Evolutionary conservation across 2,329 filamentous ascomycete species (phyloP), one percentile per base, ranked within the genome.

Genomic region (Falciphora oryzae): DNA sequence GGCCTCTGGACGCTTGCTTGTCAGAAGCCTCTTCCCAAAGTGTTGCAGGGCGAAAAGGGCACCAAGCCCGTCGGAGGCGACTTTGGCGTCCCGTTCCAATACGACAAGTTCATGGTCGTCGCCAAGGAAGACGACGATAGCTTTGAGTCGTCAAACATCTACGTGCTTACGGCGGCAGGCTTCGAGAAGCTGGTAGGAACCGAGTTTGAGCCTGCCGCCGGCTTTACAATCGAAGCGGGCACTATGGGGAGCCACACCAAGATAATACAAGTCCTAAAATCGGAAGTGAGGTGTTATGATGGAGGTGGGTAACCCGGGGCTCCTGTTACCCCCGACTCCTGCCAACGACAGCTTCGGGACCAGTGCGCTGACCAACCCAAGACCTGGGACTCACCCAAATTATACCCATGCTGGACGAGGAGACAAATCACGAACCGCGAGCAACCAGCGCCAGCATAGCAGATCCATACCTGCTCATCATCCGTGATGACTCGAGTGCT

Each of bases 341-440:
- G 65, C 66, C 69, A 27, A 28, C 6, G 27, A 53, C 22, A 4
- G 22, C 18, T 5, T n/a, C 44, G 16, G 18, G 18, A 22, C 38
- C 38, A 53, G 44, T 10, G 22, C 22, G 44, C 44, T 53, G n/a
- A 53, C 44, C 18, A n/a, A 14, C 10, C n/a, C 1, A 71, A 92
- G 92, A 96, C 75, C 85, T 99, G 66, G 91, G 90, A 14, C 83
- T 99, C 63, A 89, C 89, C 59, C 94, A 98, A 72, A 98, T 99
- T 64, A 84, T 97, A 62, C 92, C 93, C 0, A 92, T 98, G 84
- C 85, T 92, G 67, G 95, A 98, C 70, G 95, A 97, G 71, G 91
- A 95, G 68, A 93, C 89, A 0, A 93, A 90, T 16, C 88, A 85
- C 27, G 92, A 97, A 71, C 89, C 92, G 5, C 84, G 89, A 63